These are phyloP conservation scores for Penicillium subrubescens DNA, from an alignment of 495 filamentous ascomycete genomes.

Conservation along the genomic window DNA sequence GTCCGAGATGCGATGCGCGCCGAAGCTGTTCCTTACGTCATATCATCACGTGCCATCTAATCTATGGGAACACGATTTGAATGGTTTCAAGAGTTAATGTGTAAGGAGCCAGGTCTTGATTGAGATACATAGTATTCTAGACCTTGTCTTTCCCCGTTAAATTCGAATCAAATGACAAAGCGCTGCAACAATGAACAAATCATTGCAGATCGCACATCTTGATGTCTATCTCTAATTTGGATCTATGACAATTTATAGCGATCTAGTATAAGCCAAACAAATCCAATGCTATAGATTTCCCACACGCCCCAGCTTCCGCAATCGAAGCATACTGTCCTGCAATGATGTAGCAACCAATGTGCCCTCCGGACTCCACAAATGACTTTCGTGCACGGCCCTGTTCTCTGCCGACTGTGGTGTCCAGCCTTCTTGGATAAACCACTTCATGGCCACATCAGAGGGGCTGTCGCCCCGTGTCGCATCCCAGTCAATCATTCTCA, in stretches of 20 bases:
- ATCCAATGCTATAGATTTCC: constrained; percentile 29
- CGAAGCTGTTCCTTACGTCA: constrained; percentile 9
- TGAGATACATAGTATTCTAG: neutral
- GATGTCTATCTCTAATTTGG: neutral
- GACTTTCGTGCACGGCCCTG: constrained; percentile 60
- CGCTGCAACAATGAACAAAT: neutral
- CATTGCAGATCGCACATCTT: neutral
- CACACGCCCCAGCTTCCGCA: constrained; percentile 18
- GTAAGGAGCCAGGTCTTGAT: neutral
- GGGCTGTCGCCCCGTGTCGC: constrained; percentile 13
- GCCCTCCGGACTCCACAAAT: constrained; percentile 64
- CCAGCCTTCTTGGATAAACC: constrained; percentile 71
- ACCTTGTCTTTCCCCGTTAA: neutral
- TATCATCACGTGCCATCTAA: neutral
- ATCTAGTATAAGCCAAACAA: neutral
- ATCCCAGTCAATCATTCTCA: constrained; percentile 45
- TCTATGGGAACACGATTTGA: neutral
- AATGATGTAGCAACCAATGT: constrained; percentile 63
- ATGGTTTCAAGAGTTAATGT: neutral
- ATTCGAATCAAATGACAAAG: neutral
- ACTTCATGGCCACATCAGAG: constrained; percentile 45
- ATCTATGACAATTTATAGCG: neutral
- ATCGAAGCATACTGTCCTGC: constrained; percentile 59
- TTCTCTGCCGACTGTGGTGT: constrained; percentile 58
- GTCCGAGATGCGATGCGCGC: neutral